Percentiles rank a stretch among this genome's conserved stretches.
These are phyloP conservation scores for Escallonia rubra DNA, from an alignment of 129 eudicot species.

Conservation along the genomic window DNA sequence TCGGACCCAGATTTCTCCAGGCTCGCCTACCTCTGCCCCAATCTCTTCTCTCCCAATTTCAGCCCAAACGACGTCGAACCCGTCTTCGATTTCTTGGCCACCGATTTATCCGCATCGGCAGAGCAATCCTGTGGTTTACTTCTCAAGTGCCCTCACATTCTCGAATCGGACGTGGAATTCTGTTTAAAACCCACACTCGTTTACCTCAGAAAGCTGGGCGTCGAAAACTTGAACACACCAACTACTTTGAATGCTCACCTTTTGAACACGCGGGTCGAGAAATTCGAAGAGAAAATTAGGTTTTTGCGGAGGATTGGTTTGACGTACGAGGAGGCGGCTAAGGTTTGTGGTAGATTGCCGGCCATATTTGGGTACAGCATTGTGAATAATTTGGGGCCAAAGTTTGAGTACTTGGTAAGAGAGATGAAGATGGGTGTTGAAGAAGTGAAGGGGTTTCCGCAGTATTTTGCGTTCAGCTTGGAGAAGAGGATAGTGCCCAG, in stretches of 20 bases:
- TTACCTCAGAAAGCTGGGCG: conserved; percentile 30
- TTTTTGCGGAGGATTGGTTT: conserved; percentile 43
- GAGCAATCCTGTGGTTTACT: conserved; percentile 34
- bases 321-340: conserved; percentile 29
- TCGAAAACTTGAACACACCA: conserved; percentile 33
- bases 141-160: conserved; percentile 42
- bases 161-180: conserved; percentile 37
- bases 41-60: conserved; percentile 33
- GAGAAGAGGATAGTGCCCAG: conserved; percentile 39
- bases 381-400: conserved; percentile 38
- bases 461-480: conserved; percentile 62
- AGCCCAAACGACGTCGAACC: conserved; percentile 24
- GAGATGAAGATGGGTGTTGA: conserved; percentile 44
- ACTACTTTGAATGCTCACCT: conserved; percentile 58
- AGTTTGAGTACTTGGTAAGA: conserved; percentile 38
- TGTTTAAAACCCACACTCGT: conserved; percentile 40
- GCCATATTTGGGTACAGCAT: conserved; percentile 62
- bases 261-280: conserved; percentile 39
- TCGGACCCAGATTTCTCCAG: conserved; percentile 40
- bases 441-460: conserved; percentile 54
- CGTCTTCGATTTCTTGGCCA: conserved; percentile 38
- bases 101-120: conserved; percentile 35
- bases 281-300: conserved; percentile 34
- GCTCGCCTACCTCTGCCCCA: conserved; percentile 33
- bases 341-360: conserved; percentile 50